These are phyloP conservation scores for Eimeria sp. DNA, from an alignment of 169 alveolate species.

Conservation along the genomic window DNA sequence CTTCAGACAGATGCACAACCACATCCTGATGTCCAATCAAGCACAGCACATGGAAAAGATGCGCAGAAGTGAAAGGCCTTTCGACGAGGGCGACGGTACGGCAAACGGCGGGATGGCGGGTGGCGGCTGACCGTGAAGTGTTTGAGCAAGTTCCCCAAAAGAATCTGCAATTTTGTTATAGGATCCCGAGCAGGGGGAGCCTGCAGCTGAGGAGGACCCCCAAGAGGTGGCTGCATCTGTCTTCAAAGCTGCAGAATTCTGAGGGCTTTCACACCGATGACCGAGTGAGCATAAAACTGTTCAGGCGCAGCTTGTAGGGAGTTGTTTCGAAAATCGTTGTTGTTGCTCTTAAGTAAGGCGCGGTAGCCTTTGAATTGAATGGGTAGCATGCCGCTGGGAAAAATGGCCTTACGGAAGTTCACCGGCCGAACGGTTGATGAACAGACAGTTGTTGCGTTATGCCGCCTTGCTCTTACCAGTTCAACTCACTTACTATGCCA, in stretches of 20 bases:
- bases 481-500: background rate
- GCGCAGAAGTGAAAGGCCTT: background rate
- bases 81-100: background rate
- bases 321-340: background rate
- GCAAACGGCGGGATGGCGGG: background rate
- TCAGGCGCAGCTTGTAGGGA: background rate
- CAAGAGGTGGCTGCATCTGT: constrained; percentile 70
- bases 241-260: background rate
- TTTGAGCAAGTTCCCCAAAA: constrained; percentile 64
- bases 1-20: constrained; percentile 59
- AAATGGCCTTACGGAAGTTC: background rate
- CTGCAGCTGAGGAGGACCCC: constrained; percentile 52
- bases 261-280: background rate
- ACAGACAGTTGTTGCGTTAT: too few relatives aligned
- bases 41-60: background rate
- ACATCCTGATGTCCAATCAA: constrained; percentile 18
- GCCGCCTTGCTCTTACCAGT: too few relatives aligned
- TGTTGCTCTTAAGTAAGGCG: background rate
- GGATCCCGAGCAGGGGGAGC: constrained; percentile 80
- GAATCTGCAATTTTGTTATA: constrained; percentile 58
- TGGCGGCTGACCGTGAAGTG: constrained; percentile 71
- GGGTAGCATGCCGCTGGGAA: background rate
- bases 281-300: background rate
- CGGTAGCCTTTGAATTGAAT: background rate
- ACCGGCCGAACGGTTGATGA: background rate